Evolutionary conservation across 768 basidiomycete species (phyloP).

Genomic region (Clavulina sp.): DNA sequence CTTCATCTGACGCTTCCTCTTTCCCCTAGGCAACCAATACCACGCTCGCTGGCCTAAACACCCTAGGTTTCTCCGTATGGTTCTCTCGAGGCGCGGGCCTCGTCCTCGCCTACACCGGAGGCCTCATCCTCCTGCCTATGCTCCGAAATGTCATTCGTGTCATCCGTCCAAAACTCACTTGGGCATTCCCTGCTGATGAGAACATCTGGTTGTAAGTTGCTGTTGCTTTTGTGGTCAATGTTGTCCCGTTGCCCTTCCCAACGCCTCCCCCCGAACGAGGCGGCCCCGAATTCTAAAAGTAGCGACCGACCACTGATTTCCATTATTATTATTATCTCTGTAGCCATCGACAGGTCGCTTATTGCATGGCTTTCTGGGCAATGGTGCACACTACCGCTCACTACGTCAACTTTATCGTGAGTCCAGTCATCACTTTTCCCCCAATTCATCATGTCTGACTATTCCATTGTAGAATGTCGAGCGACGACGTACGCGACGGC

Average conservation of each 20-base stretch:
- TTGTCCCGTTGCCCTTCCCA: not conserved
- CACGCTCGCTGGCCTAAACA: slow-evolving; percentile 58
- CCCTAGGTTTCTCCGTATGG: slow-evolving; percentile 75
- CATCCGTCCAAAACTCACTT: slow-evolving; percentile 61
- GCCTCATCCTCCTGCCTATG: slow-evolving; percentile 76
- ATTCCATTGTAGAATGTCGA: slow-evolving; percentile 41
- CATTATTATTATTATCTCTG: not conserved
- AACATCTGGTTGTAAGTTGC: slow-evolving; percentile 59
- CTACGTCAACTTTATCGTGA: slow-evolving; percentile 69
- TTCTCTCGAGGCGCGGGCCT: slow-evolving; percentile 80
- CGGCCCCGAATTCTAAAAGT: no score
- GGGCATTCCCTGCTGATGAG: slow-evolving; percentile 83
- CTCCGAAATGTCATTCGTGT: slow-evolving; percentile 74
- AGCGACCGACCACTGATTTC: not conserved
- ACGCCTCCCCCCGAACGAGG: not conserved
- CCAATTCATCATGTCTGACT: not conserved
- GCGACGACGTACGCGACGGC: slow-evolving; percentile 55
- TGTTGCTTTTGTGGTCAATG: no score
- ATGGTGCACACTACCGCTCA: slow-evolving; percentile 67
- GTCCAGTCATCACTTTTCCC: not conserved
- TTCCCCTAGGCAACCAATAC: slow-evolving; percentile 34
- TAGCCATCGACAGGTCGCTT: slow-evolving; percentile 78
- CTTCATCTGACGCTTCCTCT: not conserved
- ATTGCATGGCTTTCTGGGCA: slow-evolving; percentile 83
- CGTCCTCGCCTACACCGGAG: slow-evolving; percentile 72